A percentile compares a stretch with the other conserved stretches of the same genome.
Conservation (phyloP, 108 stramenopile species). For the Cylindrotheca closterium region DNA sequence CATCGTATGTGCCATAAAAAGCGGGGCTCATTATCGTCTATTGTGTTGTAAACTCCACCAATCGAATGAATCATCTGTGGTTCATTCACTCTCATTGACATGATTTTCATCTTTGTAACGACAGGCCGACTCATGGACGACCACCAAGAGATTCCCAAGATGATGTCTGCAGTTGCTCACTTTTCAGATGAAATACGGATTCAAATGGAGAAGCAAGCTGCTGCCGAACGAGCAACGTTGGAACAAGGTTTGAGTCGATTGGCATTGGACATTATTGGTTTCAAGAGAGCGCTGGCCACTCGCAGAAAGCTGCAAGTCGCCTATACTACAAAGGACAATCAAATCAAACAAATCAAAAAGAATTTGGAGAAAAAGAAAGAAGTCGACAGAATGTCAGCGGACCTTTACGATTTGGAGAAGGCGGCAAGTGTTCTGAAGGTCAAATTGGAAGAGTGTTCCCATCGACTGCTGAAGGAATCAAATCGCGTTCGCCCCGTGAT, state of each 20-base stretch:
- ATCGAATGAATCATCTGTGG: too few relatives aligned
- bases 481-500: constrained; percentile 61
- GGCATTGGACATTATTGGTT: constrained; percentile 62
- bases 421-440: constrained; percentile 42
- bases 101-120: background rate
- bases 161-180: constrained; percentile 34
- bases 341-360: constrained; percentile 52
- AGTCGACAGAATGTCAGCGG: constrained; percentile 29
- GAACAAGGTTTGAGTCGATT: constrained; percentile 73
- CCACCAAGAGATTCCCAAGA: constrained; percentile 22
- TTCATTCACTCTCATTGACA: too few relatives aligned
- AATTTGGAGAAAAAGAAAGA: constrained; percentile 33
- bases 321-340: constrained; percentile 63
- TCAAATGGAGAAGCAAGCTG: constrained; percentile 64
- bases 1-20: too few relatives aligned
- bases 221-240: constrained; percentile 72
- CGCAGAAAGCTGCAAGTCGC: constrained; percentile 69
- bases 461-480: constrained; percentile 75
- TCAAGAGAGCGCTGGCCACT: constrained; percentile 75
- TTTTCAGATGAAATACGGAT: constrained; percentile 57
- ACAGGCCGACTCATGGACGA: background rate
- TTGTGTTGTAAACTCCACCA: background rate
- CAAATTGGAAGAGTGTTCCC: constrained; percentile 69
- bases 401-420: constrained; percentile 32
- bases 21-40: background rate